phyloP scores from a whole-genome alignment of 345 rosid species.

The Alliaria petiolata region DNA sequence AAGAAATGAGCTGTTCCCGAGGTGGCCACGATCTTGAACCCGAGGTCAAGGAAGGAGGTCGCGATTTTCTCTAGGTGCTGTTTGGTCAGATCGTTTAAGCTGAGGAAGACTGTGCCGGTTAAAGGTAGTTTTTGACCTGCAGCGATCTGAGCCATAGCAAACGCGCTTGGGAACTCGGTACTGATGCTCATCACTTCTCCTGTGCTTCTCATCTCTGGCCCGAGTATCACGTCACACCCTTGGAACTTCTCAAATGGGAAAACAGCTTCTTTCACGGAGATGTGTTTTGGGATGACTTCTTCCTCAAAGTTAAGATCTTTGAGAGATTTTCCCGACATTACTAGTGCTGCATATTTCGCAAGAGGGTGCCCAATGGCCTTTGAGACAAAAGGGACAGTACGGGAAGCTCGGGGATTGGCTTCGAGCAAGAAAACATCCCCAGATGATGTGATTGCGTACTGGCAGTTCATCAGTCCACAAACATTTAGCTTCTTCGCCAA shows the following conservation, averaged over 20 bases:
- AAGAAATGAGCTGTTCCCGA: constrained; percentile 92
- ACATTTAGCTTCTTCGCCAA: constrained; percentile 77
- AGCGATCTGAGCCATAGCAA: constrained; percentile 93
- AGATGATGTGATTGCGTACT: constrained; percentile 75
- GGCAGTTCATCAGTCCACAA: constrained; percentile 97
- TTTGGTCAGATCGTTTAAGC: constrained; percentile 88
- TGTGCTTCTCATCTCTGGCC: constrained; percentile 97
- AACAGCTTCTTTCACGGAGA: constrained; percentile 94
- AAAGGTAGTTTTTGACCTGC: constrained; percentile 91
- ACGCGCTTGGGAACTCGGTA: constrained; percentile 55
- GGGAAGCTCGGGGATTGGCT: constrained; percentile 98
- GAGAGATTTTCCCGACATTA: constrained; percentile 87
- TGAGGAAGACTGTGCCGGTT: constrained; percentile 84
- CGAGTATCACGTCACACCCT: constrained; percentile 89
- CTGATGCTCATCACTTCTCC: constrained; percentile 98
- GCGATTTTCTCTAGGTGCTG: constrained; percentile 77
- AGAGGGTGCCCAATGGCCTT: constrained; percentile 94
- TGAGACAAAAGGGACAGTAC: constrained; percentile 97
- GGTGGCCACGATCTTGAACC: constrained; percentile 73
- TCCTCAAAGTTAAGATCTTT: constrained; percentile 58
- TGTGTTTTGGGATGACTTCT: constrained; percentile 80
- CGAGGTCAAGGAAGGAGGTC: constrained; percentile 60
- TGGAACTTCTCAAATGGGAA: constrained; percentile 93
- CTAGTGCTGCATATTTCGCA: constrained; percentile 91
- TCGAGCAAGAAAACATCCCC: constrained; percentile 90